Evolutionary conservation across 108 stramenopile species (phyloP).

Genomic region (Cyclotella sp.): DNA sequence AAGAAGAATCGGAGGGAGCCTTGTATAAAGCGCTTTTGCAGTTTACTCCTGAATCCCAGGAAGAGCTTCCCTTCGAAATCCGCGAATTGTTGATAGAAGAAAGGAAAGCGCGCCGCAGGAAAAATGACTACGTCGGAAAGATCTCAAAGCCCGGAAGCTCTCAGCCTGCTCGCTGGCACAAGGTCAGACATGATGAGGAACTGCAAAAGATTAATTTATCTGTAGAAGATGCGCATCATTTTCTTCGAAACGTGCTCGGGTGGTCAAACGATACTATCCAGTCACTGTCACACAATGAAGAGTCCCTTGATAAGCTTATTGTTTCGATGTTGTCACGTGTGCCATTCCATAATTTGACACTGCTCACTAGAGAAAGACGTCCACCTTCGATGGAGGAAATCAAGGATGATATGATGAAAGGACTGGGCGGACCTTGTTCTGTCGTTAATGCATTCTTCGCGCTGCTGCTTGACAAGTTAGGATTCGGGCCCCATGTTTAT

Average conservation of each 20-base stretch:
- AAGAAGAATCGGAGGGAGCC: slow-evolving; percentile 1
- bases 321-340: slow-evolving; percentile 17
- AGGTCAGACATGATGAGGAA: neutral
- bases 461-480: neutral
- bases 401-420: slow-evolving; percentile 20
- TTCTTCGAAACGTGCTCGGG: slow-evolving; percentile 8
- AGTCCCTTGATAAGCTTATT: slow-evolving; percentile 11
- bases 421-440: slow-evolving; percentile 12
- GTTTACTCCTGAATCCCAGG: neutral
- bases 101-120: slow-evolving; percentile 12
- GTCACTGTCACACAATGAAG: neutral
- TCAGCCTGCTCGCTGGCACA: slow-evolving; percentile 8
- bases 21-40: neutral
- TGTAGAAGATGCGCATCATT: neutral
- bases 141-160: neutral
- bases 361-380: slow-evolving; percentile 15
- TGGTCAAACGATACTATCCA: slow-evolving; percentile 2
- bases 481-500: slow-evolving; percentile 17
- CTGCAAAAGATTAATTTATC: slow-evolving; percentile 7
- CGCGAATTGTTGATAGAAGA: neutral
- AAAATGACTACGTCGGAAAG: neutral
- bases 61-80: neutral
- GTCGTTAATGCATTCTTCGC: slow-evolving; percentile 23
- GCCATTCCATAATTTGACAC: slow-evolving; percentile 19
- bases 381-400: slow-evolving; percentile 15